Conservation (phyloP, 2,329 filamentous ascomycete genomes). For the Trichoderma sp. region DNA sequence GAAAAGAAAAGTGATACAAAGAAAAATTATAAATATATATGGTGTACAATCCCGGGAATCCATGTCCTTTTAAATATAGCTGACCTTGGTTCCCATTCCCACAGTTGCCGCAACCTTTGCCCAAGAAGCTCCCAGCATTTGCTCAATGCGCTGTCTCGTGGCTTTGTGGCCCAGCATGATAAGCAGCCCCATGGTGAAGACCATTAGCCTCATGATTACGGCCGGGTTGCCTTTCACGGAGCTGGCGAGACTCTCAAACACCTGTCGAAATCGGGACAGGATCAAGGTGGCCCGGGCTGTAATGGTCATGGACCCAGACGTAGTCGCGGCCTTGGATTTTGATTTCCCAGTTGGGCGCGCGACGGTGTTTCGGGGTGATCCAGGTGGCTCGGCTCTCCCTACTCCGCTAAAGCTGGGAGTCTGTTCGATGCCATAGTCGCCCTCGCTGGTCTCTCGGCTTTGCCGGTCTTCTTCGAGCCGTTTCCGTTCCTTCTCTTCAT, state of each 20-base stretch:
- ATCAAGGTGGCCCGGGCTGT: slow-evolving; percentile 52
- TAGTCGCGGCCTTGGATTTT: slow-evolving; percentile 33
- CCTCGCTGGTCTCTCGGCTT: slow-evolving; percentile 54
- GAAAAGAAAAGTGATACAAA: slow-evolving; percentile 1
- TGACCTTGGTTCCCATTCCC: slow-evolving; percentile 96
- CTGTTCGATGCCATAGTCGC: slow-evolving; percentile 68
- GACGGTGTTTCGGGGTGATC: slow-evolving; percentile 36
- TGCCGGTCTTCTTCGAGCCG: slow-evolving; percentile 54
- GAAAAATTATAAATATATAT: slow-evolving; percentile 14
- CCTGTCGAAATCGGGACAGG: slow-evolving; percentile 49
- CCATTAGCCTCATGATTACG: slow-evolving; percentile 60
- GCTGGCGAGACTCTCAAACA: slow-evolving; percentile 51
- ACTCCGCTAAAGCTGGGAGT: slow-evolving; percentile 41
- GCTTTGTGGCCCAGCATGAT: slow-evolving; percentile 72
- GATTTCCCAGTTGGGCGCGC: slow-evolving; percentile 28
- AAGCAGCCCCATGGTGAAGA: slow-evolving; percentile 77
- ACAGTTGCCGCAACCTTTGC: slow-evolving; percentile 79
- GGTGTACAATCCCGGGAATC: slow-evolving; percentile 2
- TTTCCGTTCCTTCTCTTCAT: slow-evolving; percentile 54
- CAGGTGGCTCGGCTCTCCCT: slow-evolving; percentile 33
- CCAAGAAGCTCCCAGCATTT: slow-evolving; percentile 69
- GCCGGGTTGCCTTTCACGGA: slow-evolving; percentile 57
- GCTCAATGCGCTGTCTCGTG: slow-evolving; percentile 70
- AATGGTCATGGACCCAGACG: slow-evolving; percentile 36
- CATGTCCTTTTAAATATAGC: slow-evolving; percentile 70